phyloP scores from a whole-genome alignment of 2,329 filamentous ascomycete species.

The Clonostachys rosea region DNA sequence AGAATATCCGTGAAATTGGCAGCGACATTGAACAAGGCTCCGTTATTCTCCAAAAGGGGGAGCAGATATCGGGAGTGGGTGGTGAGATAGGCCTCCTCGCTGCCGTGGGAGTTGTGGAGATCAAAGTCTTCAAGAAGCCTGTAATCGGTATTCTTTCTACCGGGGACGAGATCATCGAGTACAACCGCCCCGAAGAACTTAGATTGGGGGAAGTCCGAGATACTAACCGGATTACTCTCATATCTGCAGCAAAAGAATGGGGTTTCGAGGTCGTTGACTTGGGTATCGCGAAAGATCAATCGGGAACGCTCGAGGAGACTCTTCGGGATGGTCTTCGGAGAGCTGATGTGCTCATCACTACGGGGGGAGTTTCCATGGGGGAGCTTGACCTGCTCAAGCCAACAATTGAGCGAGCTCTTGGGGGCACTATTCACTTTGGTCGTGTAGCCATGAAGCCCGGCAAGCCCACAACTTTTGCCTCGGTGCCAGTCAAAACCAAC shows the following conservation, averaged over 20 bases:
- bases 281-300: slow-evolving; percentile 75
- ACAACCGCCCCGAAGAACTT: slow-evolving; percentile 58
- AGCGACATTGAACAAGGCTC: slow-evolving; percentile 74
- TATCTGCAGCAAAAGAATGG: slow-evolving; percentile 69
- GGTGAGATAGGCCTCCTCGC: slow-evolving; percentile 90
- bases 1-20: slow-evolving; percentile 89
- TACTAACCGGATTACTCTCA: slow-evolving; percentile 83
- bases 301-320: slow-evolving; percentile 69
- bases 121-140: slow-evolving; percentile 71
- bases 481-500: slow-evolving; percentile 64
- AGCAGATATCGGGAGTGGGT: slow-evolving; percentile 79
- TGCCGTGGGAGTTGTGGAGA: slow-evolving; percentile 70
- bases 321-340: slow-evolving; percentile 70
- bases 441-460: slow-evolving; percentile 97
- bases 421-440: slow-evolving; percentile 93
- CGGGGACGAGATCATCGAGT: slow-evolving; percentile 86
- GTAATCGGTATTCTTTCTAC: slow-evolving; percentile 86
- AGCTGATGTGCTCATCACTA: slow-evolving; percentile 83
- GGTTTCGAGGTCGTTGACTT: slow-evolving; percentile 80
- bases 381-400: slow-evolving; percentile 96
- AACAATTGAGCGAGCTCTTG: slow-evolving; percentile 84
- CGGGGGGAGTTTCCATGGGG: slow-evolving; percentile 95
- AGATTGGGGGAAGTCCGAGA: slow-evolving; percentile 84
- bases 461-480: slow-evolving; percentile 96
- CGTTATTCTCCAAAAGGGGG: slow-evolving; percentile 69